A percentile compares a stretch with the other conserved stretches of the same genome.
Conservation (phyloP, 225 moss, liverwort and hornwort species). For the Thuidium tamariscinum region DNA sequence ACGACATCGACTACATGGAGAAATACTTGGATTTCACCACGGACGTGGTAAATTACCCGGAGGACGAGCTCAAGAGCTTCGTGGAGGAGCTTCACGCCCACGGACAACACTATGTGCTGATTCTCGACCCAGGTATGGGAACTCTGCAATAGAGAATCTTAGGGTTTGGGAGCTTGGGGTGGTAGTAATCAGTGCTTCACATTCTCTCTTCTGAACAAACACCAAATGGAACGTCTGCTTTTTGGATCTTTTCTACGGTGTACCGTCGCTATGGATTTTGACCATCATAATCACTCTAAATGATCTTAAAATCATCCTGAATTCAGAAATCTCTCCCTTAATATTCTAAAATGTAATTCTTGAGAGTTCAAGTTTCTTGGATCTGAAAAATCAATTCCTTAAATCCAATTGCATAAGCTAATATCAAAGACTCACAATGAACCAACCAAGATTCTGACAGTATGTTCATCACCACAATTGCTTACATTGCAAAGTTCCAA, state of each 20-base stretch:
- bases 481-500: too few relatives aligned
- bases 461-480: background rate
- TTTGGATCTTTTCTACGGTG: background rate
- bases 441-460: background rate
- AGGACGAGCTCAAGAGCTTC: constrained; percentile 33
- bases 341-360: background rate
- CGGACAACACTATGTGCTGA: constrained; percentile 67
- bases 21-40: constrained; percentile 70
- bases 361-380: background rate
- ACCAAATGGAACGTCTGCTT: background rate
- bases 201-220: background rate
- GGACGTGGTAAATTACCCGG: constrained; percentile 53
- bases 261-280: too few relatives aligned
- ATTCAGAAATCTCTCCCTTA: background rate
- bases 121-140: constrained; percentile 76
- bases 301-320: background rate
- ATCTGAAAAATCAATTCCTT: background rate
- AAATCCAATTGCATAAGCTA: background rate
- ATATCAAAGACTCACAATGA: too few relatives aligned
- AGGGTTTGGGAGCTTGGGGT: background rate
- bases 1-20: constrained; percentile 93
- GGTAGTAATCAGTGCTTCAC: background rate
- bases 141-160: background rate
- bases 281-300: background rate
- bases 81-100: constrained; percentile 57